Evolutionary conservation across 768 basidiomycete species (phyloP).

Genomic region (Omphalotus guepiniiformis): DNA sequence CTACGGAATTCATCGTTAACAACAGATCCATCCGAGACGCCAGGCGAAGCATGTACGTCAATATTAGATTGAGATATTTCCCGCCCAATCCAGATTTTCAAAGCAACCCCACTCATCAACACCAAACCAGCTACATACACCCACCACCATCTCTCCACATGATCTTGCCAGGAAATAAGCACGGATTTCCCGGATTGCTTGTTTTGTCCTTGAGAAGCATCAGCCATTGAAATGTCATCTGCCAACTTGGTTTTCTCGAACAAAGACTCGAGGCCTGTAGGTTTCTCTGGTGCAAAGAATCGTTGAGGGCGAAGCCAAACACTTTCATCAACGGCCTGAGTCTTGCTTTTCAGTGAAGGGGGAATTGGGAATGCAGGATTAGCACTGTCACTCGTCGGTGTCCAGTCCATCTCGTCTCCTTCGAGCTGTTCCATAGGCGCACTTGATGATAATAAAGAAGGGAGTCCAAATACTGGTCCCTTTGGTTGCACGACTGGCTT

Average conservation of each 20-base stretch:
- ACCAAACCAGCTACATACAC: slow-evolving; percentile 28
- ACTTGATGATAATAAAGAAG: slow-evolving; percentile 48
- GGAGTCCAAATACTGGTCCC: slow-evolving; percentile 61
- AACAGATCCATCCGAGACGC: background rate
- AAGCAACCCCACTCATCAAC: slow-evolving; percentile 22
- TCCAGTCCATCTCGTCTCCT: slow-evolving; percentile 64
- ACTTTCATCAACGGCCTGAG: slow-evolving; percentile 32
- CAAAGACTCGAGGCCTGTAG: slow-evolving; percentile 70
- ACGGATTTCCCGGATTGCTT: background rate
- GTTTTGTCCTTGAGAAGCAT: slow-evolving; percentile 7
- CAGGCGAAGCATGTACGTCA: no score
- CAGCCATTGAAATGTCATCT: slow-evolving; percentile 36
- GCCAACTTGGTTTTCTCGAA: slow-evolving; percentile 57
- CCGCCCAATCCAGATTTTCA: slow-evolving; percentile 18
- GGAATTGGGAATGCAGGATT: slow-evolving; percentile 9
- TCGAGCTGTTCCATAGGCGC: slow-evolving; percentile 24
- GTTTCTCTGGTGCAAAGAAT: slow-evolving; percentile 75
- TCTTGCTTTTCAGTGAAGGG: slow-evolving; percentile 19
- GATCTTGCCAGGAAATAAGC: slow-evolving; percentile 6
- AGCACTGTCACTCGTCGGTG: slow-evolving; percentile 42
- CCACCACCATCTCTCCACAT: slow-evolving; percentile 32
- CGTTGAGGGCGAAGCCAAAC: slow-evolving; percentile 64
- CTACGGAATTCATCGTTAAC: background rate
- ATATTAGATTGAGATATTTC: no score
- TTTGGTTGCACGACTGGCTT: slow-evolving; percentile 47